Base-by-base conservation (phyloP, 257 asterid genomes). In the Rauvolfia tetraphylla region DNA sequence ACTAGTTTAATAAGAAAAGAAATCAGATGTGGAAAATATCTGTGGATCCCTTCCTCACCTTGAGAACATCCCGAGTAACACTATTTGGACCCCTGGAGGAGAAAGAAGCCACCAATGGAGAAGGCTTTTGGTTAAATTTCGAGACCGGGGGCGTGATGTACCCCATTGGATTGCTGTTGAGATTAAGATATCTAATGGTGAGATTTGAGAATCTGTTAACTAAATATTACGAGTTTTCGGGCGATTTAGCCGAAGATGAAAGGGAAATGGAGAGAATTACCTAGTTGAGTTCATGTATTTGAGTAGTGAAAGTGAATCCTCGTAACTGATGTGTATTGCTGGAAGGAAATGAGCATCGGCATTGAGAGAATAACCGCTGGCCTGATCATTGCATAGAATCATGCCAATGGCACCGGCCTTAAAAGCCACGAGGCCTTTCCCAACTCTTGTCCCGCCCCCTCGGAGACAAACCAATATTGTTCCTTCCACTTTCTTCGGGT, bases 401-500 rank as follows among this genome's bases (percentile, higher is more conserved):
- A 93, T 85, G 7, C 91, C 97, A 0, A 46, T 87, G 3, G 93
- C 98, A 34, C 96, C 96, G 1, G 92, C 93, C 4, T 57, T 71
- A 29, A n/a, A 54, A 17, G 87, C 90, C 74, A 36, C 82, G 4
- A 72, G 0, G 0, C 96, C 90, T 74, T 90, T 90, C 2, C 73
- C 84, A 0, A 85, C 42, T 49, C 89, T 76, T 0, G 80, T 29
- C 13, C 15, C 80, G 0, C 31, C 71, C 0, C 96, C 97, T 68
- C 92, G 76, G 10, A 84, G 54, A 63, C 97, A 93, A 1, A 85
- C 90, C 7, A 93, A 75, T 34, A 93, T 86, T 44, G 88, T 91
- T 3, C 91, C 97, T 75, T 83, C 73, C 68, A 66, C 93, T 67
- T 87, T 89, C 23, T 54, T 23, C 0, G 87, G 66, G 62, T 93